Conservation (phyloP, 169 alveolate species). For the Cryptosporidium tyzzeri region DNA sequence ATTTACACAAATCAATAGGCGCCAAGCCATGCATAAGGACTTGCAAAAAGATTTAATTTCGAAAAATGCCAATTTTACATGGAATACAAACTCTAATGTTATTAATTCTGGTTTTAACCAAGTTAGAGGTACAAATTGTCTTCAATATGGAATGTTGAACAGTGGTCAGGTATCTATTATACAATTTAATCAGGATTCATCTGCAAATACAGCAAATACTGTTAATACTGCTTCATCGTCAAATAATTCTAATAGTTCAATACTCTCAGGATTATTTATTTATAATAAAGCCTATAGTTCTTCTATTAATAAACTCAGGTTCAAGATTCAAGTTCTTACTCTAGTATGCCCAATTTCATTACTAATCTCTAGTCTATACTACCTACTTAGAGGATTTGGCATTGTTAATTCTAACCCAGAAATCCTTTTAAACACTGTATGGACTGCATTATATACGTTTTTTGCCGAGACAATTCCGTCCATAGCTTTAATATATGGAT, state of each 20-base stretch:
- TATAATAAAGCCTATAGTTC: constrained; percentile 13
- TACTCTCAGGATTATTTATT: neutral
- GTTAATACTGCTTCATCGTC: neutral
- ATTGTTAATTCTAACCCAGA: neutral
- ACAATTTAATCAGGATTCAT: neutral
- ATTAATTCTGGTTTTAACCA: neutral
- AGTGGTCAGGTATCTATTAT: neutral
- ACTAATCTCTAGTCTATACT: neutral
- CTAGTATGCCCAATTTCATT: constrained; percentile 45
- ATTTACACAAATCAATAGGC: constrained; percentile 29
- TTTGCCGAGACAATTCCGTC: constrained; percentile 28
- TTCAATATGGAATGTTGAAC: neutral
- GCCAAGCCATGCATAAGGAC: constrained; percentile 24
- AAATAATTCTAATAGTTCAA: neutral
- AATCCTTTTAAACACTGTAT: neutral
- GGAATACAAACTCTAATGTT: neutral
- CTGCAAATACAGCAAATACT: neutral
- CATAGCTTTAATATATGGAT: constrained; percentile 32
- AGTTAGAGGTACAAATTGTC: neutral
- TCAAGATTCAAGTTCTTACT: constrained; percentile 51
- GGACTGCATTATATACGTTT: neutral
- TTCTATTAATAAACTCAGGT: constrained; percentile 16
- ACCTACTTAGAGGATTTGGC: neutral
- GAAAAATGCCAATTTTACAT: neutral
- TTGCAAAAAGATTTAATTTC: constrained; percentile 9